Conservation (phyloP, 441 rosid species). For the Aleurites moluccanus region DNA sequence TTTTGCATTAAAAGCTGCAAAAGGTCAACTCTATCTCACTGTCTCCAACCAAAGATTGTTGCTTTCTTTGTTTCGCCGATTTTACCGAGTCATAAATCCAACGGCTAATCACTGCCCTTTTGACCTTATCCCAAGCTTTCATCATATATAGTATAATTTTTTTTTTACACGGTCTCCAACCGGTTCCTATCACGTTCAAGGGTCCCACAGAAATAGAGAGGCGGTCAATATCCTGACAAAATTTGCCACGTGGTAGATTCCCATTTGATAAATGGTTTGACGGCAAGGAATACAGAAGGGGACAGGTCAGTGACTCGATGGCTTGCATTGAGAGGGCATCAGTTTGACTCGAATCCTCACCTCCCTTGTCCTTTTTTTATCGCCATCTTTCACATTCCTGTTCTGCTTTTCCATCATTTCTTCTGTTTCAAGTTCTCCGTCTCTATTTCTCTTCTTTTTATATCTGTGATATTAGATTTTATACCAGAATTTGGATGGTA, state of each 20-base stretch:
- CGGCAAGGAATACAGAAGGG: slow-evolving; percentile 25
- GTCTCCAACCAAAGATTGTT: slow-evolving; percentile 40
- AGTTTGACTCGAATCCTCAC: slow-evolving; percentile 40
- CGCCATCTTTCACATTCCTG: slow-evolving; percentile 24
- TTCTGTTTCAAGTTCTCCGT: slow-evolving; percentile 9
- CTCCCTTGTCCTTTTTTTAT: not conserved
- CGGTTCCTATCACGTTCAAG: slow-evolving; percentile 13
- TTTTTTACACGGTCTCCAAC: slow-evolving; percentile 37
- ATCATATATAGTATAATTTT: slow-evolving; percentile 17
- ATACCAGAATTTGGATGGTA: slow-evolving; percentile 20
- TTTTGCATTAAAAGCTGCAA: slow-evolving; percentile 43
- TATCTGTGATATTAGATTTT: not conserved
- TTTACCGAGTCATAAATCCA: slow-evolving; percentile 34
- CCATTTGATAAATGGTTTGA: slow-evolving; percentile 31
- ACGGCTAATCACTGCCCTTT: slow-evolving; percentile 43
- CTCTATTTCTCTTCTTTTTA: not conserved
- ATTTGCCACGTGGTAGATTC: slow-evolving; percentile 27
- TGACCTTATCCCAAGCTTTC: slow-evolving; percentile 34
- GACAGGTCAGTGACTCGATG: slow-evolving; percentile 34
- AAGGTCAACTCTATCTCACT: slow-evolving; percentile 59
- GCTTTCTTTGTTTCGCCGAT: not conserved
- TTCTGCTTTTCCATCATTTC: slow-evolving; percentile 6
- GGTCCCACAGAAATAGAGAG: slow-evolving; percentile 23
- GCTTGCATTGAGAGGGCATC: slow-evolving; percentile 28
- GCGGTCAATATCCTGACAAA: slow-evolving; percentile 38